phyloP scores from a whole-genome alignment of 164 flowering plant species.

The Cinnamomum micranthum region DNA sequence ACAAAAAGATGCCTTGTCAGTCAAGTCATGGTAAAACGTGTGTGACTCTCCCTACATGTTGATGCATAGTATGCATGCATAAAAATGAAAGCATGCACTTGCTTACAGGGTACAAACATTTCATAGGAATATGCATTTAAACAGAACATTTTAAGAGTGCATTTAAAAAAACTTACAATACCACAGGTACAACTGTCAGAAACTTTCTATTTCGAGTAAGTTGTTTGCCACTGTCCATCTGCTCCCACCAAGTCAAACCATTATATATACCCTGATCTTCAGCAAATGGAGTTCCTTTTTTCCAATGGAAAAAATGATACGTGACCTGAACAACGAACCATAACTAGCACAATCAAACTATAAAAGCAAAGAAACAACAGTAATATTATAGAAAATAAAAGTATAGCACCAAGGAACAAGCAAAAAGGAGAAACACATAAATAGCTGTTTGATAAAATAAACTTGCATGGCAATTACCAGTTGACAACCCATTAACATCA shows the following conservation, averaged over 20 bases:
- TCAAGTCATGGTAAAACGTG: too few relatives aligned
- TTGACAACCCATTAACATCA: too few relatives aligned
- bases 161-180: constrained; percentile 51
- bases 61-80: not conserved
- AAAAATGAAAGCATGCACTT: not conserved
- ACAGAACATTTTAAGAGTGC: not conserved
- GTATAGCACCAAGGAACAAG: too few relatives aligned
- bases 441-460: too few relatives aligned
- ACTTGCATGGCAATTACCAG: too few relatives aligned
- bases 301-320: constrained; percentile 56
- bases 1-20: too few relatives aligned
- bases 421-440: too few relatives aligned
- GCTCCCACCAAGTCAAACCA: constrained; percentile 82
- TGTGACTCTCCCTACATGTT: too few relatives aligned
- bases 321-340: constrained; percentile 3
- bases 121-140: not conserved
- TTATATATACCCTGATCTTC: constrained; percentile 76
- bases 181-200: constrained; percentile 62
- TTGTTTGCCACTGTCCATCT: constrained; percentile 64
- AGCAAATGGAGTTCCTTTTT: constrained; percentile 74
- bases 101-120: not conserved
- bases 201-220: constrained; percentile 64
- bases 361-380: too few relatives aligned
- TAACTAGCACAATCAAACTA: not conserved
- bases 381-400: too few relatives aligned